These are phyloP conservation scores for Capsicum baccatum DNA, from an alignment of 257 asterid genomes.

Conservation along the genomic window DNA sequence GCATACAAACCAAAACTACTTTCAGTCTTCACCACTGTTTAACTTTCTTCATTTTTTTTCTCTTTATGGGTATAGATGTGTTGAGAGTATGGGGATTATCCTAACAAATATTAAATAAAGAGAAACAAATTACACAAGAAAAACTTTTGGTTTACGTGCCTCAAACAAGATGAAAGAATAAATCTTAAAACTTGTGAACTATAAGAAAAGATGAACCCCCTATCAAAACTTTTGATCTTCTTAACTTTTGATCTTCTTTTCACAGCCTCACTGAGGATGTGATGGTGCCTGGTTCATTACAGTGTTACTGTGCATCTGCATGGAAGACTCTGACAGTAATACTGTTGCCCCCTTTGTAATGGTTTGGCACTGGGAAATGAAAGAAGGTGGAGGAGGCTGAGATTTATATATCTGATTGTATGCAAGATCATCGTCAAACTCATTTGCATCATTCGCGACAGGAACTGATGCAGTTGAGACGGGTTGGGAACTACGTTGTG, in stretches of 20 bases:
- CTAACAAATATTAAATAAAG: constrained; percentile 20
- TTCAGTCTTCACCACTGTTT: background rate
- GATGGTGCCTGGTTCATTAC: constrained; percentile 47
- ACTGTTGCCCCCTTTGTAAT: constrained; percentile 55
- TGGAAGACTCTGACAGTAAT: constrained; percentile 60
- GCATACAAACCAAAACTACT: constrained; percentile 12
- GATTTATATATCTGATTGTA: constrained; percentile 76
- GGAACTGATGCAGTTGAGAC: constrained; percentile 40
- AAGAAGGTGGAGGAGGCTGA: constrained; percentile 72
- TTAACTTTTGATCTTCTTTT: constrained; percentile 34
- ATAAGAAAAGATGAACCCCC: constrained; percentile 33
- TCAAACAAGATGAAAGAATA: constrained; percentile 34
- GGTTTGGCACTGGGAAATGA: constrained; percentile 62
- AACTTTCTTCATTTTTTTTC: background rate
- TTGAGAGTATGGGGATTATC: background rate
- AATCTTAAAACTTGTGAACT: constrained; percentile 18
- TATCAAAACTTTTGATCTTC: constrained; percentile 41
- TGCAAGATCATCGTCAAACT: constrained; percentile 73
- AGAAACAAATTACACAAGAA: constrained; percentile 24
- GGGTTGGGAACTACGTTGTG: constrained; percentile 47
- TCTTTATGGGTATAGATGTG: background rate
- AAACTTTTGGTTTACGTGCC: constrained; percentile 28
- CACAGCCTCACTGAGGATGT: constrained; percentile 46
- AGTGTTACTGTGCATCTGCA: constrained; percentile 47
- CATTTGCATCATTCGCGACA: constrained; percentile 44